Evolutionary conservation across 495 filamentous ascomycete species (phyloP), one percentile per base, ranked within the genome.

Genomic region (Clavariopsis aquatica): DNA sequence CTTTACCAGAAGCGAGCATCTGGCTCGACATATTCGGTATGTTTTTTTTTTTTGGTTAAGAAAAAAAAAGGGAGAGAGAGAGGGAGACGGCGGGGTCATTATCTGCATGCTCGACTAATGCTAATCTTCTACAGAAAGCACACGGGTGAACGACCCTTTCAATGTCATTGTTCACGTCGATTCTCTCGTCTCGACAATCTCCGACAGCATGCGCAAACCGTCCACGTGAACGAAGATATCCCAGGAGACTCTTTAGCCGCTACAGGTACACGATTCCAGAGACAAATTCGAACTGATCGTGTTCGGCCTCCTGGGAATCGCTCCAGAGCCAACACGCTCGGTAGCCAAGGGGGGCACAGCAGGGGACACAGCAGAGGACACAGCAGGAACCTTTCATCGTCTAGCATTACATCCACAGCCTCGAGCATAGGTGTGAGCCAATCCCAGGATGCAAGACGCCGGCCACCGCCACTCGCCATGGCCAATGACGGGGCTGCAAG

Each of bases 141-240:
- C 73, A 98, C 94, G 1, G 94, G 94, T 20, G 94, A 98, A 76
- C 89, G 94, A 15, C 94, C 94, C 0, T 98, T 98, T 70, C 91
- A 96, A 75, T 98, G 94, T 71, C 94, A 98, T 75, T 98, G 94
- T 75, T 89, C 89, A 2, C 86, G 94, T 41, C 85, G 92, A 69
- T 98, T 98, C 75, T 98, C 94, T n/a, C 85, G 94, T 34, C 84
- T 98, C 36, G 94, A 98, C 75, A 98, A 98, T 69, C 80, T 98
- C 36, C 86, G 94, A 41, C 94, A 98, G 70, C 94, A 98, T 78
- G 95, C 94, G 17, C 95, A 96, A 72, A 98, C 95, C 0, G 95
- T 98, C 0, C 95, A 98, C 72, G 89, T 95, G 46, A 96, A 98
- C 76, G 95, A 98, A 73, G 93, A 96, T 52, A 98, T 98, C 20